phyloP scores from a whole-genome alignment of 495 filamentous ascomycete species.

The Lindgomyces ingoldianus region DNA sequence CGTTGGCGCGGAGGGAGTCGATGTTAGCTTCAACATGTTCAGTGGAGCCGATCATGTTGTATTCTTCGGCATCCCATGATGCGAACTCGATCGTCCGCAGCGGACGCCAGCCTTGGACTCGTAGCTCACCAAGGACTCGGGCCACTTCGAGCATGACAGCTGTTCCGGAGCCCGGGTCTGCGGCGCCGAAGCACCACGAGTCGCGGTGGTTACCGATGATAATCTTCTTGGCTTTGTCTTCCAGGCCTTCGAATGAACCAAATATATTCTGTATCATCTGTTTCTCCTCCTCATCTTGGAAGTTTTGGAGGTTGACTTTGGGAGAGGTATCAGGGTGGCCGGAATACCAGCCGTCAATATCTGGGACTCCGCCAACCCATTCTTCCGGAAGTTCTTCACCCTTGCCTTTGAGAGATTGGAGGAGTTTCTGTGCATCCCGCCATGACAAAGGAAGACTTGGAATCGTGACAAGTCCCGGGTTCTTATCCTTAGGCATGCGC shows the following conservation, averaged over 20 bases:
- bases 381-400: constrained; percentile 68
- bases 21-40: constrained; percentile 82
- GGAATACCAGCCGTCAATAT: constrained; percentile 75
- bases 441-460: constrained; percentile 86
- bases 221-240: constrained; percentile 80
- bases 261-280: constrained; percentile 90
- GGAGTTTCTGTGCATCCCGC: constrained; percentile 79
- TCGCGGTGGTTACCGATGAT: constrained; percentile 94
- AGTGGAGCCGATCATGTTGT: constrained; percentile 91
- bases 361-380: constrained; percentile 75
- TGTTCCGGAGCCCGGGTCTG: constrained; percentile 77
- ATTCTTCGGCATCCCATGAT: constrained; percentile 92
- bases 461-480: constrained; percentile 73
- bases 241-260: constrained; percentile 76
- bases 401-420: constrained; percentile 74
- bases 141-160: constrained; percentile 88
- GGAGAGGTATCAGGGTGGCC: constrained; percentile 71
- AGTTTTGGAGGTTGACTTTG: constrained; percentile 78
- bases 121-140: constrained; percentile 76
- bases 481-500: constrained; percentile 67
- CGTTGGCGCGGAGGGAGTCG: constrained; percentile 59
- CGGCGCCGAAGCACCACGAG: constrained; percentile 86
- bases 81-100: constrained; percentile 89
- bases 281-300: constrained; percentile 78
- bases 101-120: constrained; percentile 80